Base-by-base conservation (phyloP, 2,329 filamentous ascomycete species). In the Aspergillus eucalypticola region DNA sequence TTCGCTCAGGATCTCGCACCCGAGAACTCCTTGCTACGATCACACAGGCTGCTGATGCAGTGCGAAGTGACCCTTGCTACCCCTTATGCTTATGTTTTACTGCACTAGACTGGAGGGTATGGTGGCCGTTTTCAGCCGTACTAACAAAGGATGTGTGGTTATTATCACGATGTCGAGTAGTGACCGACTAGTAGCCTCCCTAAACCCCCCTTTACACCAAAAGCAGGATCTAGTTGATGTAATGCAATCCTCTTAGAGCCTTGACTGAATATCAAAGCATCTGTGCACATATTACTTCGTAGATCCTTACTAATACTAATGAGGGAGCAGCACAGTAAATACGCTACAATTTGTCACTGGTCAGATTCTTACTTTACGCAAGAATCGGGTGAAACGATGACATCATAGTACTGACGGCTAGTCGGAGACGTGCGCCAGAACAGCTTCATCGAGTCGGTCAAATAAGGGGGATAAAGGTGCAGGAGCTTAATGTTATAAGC, bases 11-110 rank as follows among this genome's bases (percentile, higher is more conserved):
- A 68, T 68, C 65, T 68, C 55, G 59, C 64, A 68, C 64, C 66
- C 66, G 65, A 62, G 60, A 63, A 63, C 61, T 64, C 64, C 64
- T 64, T 64, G 61, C 66, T 65, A 64, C 62, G 64, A 68, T 68
- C 66, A 65, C 44, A 35, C 58, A 59, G 19, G 35, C 52, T 56
- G 39, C 41, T 60, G 38, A 66, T 59, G 55, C 54, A 56, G 58
- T 39, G 21, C 6, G 41, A 44, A 44, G 32, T 7, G 19, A 44
- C 41, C 41, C 41, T 44, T 44, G 41, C 19, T 21, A 44, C 13
- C n/a, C 41, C 19, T 44, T 44, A 44, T 44, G 19, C 41, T 44
- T 11, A 21, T 44, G 41, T 44, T 21, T 44, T 44, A 44, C 41
- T 23, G 13, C 41, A 21, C 19, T 23, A 44, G 41, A 19, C 41